Evolutionary conservation across 768 basidiomycete genomes (phyloP).

Genomic region (Podaxis sp.): DNA sequence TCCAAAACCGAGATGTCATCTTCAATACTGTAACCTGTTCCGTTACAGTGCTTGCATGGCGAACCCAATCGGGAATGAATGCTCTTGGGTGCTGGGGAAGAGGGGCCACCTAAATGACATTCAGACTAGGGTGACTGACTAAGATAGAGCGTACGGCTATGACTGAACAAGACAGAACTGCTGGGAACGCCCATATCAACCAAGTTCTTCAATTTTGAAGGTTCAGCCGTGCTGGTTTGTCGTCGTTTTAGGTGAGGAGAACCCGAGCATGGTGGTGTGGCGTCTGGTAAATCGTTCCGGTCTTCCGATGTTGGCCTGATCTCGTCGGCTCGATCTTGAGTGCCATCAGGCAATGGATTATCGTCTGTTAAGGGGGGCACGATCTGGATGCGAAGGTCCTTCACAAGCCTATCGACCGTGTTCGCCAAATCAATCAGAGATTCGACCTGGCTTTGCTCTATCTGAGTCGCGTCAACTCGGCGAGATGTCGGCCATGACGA

Average conservation of each 20-base stretch:
- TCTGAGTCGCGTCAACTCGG: background rate
- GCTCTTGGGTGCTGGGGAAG: background rate
- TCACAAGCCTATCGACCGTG: background rate
- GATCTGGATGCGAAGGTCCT: conserved; percentile 4
- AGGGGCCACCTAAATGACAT: background rate
- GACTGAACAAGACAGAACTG: conserved; percentile 1
- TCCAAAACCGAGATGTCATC: background rate
- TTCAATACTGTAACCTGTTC: background rate
- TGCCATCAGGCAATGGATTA: background rate
- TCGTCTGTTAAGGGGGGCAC: background rate
- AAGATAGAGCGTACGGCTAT: background rate
- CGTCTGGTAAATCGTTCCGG: background rate
- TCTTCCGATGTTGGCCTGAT: background rate
- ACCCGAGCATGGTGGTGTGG: background rate
- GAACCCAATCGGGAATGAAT: background rate
- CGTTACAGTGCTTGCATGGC: conserved; percentile 3
- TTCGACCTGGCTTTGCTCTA: background rate
- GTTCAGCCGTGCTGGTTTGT: background rate
- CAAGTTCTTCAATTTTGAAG: background rate
- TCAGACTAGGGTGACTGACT: background rate
- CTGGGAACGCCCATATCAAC: background rate
- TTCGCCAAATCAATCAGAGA: conserved; percentile 5
- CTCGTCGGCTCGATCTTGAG: background rate
- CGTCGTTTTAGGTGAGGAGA: background rate
- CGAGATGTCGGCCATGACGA: background rate